These are phyloP conservation scores for Leccinum discolor DNA, from an alignment of 1,284 basidiomycete species.

Conservation along the genomic window DNA sequence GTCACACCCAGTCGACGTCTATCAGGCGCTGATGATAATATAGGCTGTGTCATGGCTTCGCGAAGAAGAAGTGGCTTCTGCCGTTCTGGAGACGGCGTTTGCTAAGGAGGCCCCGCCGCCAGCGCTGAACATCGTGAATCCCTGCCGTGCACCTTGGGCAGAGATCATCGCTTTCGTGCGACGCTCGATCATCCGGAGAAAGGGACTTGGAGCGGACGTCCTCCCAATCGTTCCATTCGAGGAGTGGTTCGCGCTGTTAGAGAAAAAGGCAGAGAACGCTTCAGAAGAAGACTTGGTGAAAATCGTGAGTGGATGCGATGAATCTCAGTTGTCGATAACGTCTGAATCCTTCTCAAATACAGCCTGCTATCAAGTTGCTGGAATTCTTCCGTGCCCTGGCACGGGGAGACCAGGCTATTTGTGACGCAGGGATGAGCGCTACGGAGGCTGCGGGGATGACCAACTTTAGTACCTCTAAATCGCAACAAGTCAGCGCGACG, in stretches of 20 bases:
- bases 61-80: conserved; percentile 16
- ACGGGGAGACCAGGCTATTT: background rate
- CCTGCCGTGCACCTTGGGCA: background rate
- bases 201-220: background rate
- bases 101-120: background rate
- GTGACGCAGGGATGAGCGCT: background rate
- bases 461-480: conserved; percentile 12
- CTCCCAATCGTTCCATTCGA: background rate
- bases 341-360: background rate
- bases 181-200: background rate
- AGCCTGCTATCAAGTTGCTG: background rate
- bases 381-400: background rate
- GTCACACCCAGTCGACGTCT: background rate
- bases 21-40: background rate
- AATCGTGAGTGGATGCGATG: background rate
- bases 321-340: background rate
- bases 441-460: background rate
- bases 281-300: background rate
- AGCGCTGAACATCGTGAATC: background rate
- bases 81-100: conserved; percentile 1
- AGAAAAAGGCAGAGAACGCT: background rate
- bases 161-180: background rate
- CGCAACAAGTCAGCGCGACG: conserved; percentile 13
- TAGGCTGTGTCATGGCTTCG: conserved; percentile 25
- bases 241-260: background rate